Evolutionary conservation across 2,329 filamentous ascomycete genomes (phyloP).

Genomic region (Fusarium pininemorale): DNA sequence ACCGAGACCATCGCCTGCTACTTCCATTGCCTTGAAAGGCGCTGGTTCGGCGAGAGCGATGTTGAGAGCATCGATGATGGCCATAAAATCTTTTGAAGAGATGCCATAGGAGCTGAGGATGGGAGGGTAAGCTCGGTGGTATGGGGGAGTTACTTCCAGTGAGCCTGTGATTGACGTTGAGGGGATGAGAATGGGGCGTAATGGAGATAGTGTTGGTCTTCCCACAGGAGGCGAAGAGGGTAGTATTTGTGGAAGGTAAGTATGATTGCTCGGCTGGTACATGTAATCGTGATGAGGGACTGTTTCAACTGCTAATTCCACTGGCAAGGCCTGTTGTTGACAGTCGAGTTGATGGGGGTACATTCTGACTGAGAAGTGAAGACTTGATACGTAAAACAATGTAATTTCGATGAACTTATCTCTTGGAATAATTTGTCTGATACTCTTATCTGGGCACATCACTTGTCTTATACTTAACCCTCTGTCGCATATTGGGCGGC

Average conservation of each 20-base stretch:
- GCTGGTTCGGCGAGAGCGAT: slow-evolving; percentile 4
- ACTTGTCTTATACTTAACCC: not conserved
- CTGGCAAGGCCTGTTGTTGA: not conserved
- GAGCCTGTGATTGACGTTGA: slow-evolving; percentile 1
- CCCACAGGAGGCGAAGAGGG: too few relatives aligned
- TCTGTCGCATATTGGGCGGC: not conserved
- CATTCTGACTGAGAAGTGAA: not conserved
- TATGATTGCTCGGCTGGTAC: not conserved
- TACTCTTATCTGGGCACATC: not conserved
- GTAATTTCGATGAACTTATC: not conserved
- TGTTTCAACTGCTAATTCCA: not conserved
- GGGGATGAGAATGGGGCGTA: slow-evolving; percentile 2
- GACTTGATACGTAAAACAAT: too few relatives aligned
- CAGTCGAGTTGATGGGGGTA: not conserved
- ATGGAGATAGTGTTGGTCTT: not conserved
- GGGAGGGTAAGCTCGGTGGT: slow-evolving; percentile 12
- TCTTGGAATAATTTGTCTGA: not conserved
- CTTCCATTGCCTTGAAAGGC: not conserved
- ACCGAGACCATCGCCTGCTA: slow-evolving; percentile 6
- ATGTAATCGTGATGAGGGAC: not conserved
- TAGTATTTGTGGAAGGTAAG: not conserved
- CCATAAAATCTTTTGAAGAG: not conserved
- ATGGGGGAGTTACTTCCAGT: slow-evolving; percentile 3
- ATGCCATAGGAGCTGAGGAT: not conserved
- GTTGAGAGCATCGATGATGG: not conserved